Evolutionary conservation across 2,329 filamentous ascomycete genomes (phyloP).

Genomic region (Didymella pinodella): DNA sequence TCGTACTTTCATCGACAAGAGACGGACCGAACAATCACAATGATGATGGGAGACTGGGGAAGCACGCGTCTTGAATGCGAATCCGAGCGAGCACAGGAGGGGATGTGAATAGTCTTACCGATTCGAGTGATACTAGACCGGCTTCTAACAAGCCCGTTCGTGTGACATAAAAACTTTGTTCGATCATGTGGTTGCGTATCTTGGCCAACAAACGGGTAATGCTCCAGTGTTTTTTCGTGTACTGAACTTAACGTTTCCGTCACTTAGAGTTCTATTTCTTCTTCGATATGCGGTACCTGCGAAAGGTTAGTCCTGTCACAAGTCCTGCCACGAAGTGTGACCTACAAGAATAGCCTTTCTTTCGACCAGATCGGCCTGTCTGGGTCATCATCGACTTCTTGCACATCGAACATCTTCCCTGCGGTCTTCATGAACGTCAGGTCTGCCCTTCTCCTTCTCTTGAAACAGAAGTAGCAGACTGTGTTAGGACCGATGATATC

Average conservation of each 20-base stretch:
- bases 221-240: too few species aligned
- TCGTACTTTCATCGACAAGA: neutral
- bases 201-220: neutral
- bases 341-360: constrained; percentile 61
- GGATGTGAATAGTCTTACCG: neutral
- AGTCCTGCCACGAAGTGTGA: neutral
- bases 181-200: neutral
- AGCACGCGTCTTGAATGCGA: neutral
- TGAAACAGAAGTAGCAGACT: constrained; percentile 90
- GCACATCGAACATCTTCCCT: constrained; percentile 58
- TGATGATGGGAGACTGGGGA: too few species aligned
- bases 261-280: constrained; percentile 19
- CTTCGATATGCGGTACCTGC: constrained; percentile 35
- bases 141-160: neutral
- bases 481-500: constrained; percentile 72
- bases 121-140: neutral
- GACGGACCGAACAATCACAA: neutral
- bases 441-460: constrained; percentile 80
- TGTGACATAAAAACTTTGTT: neutral
- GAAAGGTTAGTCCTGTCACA: neutral
- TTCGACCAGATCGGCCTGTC: constrained; percentile 56
- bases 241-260: neutral
- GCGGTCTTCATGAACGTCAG: constrained; percentile 61
- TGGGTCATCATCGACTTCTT: constrained; percentile 58
- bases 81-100: neutral